Base-by-base conservation (phyloP, 306 rosid species). In the Dryas drummondii region DNA sequence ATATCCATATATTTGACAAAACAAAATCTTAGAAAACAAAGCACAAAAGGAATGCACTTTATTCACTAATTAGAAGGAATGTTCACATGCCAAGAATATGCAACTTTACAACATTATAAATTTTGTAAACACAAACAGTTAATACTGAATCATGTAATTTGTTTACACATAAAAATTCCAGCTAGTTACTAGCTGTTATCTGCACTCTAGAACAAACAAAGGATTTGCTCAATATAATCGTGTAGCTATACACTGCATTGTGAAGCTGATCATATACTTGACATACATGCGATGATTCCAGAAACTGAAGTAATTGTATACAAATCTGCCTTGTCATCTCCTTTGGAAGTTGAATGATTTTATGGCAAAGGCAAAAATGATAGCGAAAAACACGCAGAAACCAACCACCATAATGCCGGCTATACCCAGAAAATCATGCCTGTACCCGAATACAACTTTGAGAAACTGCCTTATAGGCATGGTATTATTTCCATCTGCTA, bases 341-440 rank as follows among this genome's bases (percentile, higher is more conserved):
- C 98, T 92, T 88, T 92, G 99, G 89, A 96, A 96, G 87, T 96
- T 96, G 89, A 96, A 96, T 81, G 96, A 84, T 89, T 96, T 96
- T 78, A 96, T 96, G 50, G 99, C 97, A 16, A 81, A 90, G 61
- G 98, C 97, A 86, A 96, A 96, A 72, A 96, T 82, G 14, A 81
- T 59, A 42, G 98, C 93, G 66, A 96, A 96, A 70, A 96, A 82
- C 68, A 89, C 4, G 84, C 98, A 86, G 94, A 96, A 96, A 19
- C 97, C 97, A 46, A 86, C 87, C 56, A 96, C 97, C 97, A 92
- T 88, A 64, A 80, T 19, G 58, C 93, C 94, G 45, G 96, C 81
- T 53, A 89, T 74, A 68, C 83, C 82, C 78, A 96, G 78, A 83
- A 90, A 89, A 83, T 96, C 99, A 76, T 86, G 92, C 78, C 88